phyloP scores from a whole-genome alignment of 2,329 filamentous ascomycete genomes.

The Aspergillus bombycis region DNA sequence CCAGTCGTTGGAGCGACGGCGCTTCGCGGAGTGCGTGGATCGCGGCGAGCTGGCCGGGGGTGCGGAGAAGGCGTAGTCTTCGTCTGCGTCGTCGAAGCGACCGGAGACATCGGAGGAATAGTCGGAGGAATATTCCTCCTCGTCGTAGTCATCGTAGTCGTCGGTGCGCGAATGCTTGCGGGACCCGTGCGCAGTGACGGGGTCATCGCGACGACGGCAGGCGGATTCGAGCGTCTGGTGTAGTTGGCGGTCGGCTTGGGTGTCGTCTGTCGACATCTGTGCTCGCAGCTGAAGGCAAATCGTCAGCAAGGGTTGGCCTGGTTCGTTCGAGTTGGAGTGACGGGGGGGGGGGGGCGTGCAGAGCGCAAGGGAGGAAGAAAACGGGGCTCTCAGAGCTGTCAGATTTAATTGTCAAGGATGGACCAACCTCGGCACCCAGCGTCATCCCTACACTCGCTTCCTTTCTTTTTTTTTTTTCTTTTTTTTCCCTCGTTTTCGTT shows the following conservation, averaged over 20 bases:
- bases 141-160: constrained; percentile 13
- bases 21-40: constrained; percentile 42
- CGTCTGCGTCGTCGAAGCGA: constrained; percentile 41
- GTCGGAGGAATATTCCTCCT: constrained; percentile 21
- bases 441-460: not conserved
- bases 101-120: constrained; percentile 37
- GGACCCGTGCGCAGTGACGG: constrained; percentile 17
- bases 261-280: constrained; percentile 20
- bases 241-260: constrained; percentile 28
- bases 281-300: not conserved
- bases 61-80: constrained; percentile 22
- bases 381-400: not conserved
- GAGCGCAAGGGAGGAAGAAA: constrained; percentile 13
- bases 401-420: not conserved
- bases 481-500: not conserved
- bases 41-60: constrained; percentile 22
- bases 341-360: not conserved
- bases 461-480: not conserved
- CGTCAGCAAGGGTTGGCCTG: constrained; percentile 1
- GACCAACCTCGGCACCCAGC: constrained; percentile 6
- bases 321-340: not conserved
- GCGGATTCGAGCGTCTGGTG: constrained; percentile 26
- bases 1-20: constrained; percentile 50
- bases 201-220: constrained; percentile 16
- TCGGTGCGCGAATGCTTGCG: constrained; percentile 35